phyloP scores from a whole-genome alignment of 768 basidiomycete species.

The Amanita phalloides region DNA sequence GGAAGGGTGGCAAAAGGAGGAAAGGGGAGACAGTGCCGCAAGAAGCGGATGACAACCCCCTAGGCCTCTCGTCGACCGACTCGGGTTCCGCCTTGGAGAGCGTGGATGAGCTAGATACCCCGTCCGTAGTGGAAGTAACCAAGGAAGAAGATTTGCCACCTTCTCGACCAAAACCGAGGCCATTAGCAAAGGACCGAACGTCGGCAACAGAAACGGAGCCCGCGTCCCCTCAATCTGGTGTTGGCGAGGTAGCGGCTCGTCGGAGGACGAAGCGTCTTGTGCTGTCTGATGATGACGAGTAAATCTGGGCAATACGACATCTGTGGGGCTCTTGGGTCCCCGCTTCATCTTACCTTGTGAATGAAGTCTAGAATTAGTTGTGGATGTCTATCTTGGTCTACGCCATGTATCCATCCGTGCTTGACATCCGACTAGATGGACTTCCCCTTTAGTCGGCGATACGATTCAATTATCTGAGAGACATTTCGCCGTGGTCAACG shows the following conservation, averaged over 20 bases:
- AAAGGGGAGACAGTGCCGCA: conserved; percentile 17
- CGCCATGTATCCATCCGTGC: not conserved
- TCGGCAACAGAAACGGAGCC: not conserved
- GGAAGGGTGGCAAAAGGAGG: conserved; percentile 20
- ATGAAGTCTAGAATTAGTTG: not conserved
- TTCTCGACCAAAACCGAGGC: conserved; percentile 32
- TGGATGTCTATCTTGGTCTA: not conserved
- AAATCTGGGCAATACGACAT: not conserved
- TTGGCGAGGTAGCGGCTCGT: not conserved
- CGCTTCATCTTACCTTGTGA: not conserved
- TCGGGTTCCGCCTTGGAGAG: conserved; percentile 15
- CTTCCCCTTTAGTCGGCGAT: not conserved
- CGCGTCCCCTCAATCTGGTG: conserved; percentile 1
- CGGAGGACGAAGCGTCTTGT: conserved; percentile 8
- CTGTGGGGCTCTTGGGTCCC: not conserved
- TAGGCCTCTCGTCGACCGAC: conserved; percentile 13
- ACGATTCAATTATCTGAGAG: not conserved
- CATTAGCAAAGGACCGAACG: conserved; percentile 9
- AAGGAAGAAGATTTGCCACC: not conserved
- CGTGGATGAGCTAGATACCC: conserved; percentile 9
- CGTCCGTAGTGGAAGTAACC: not conserved
- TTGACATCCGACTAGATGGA: not conserved
- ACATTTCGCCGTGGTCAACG: conserved; percentile 2
- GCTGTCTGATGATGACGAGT: conserved; percentile 13
- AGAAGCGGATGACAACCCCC: conserved; percentile 9